phyloP scores from a whole-genome alignment of 2,329 filamentous ascomycete genomes.

The Talaromyces sp. region DNA sequence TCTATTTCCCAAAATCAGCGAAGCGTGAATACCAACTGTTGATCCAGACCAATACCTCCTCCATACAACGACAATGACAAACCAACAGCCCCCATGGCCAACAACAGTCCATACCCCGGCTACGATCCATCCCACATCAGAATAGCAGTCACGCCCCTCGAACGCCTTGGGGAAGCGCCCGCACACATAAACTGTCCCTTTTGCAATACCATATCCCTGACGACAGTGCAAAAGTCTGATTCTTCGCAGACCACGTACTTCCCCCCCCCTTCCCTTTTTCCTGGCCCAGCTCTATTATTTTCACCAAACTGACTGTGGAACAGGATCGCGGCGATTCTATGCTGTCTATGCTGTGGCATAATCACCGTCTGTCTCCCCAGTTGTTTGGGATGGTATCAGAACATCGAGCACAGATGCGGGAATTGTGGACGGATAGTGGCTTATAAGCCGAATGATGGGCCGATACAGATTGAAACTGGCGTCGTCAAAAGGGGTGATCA shows the following conservation, averaged over 20 bases:
- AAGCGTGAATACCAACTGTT: too few relatives aligned
- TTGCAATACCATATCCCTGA: neutral
- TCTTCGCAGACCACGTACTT: neutral
- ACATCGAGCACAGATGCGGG: slow-evolving; percentile 1
- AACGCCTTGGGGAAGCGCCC: neutral
- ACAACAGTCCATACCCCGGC: neutral
- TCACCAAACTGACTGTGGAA: neutral
- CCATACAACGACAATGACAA: neutral
- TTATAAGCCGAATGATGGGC: neutral
- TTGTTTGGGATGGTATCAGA: neutral
- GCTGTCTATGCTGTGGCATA: neutral
- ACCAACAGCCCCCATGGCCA: neutral
- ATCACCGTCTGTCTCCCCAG: neutral
- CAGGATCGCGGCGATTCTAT: neutral
- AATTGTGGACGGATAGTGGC: neutral
- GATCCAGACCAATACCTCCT: neutral
- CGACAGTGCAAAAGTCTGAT: neutral
- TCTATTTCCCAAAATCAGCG: too few relatives aligned
- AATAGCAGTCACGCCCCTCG: neutral
- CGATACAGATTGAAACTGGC: neutral
- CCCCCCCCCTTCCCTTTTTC: too few relatives aligned
- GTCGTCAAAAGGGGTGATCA: neutral
- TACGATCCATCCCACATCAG: neutral
- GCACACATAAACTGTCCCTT: neutral
- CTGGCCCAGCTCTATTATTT: neutral